phyloP scores from a whole-genome alignment of 2,329 filamentous ascomycete genomes.

The Fonsecaea monophora region DNA sequence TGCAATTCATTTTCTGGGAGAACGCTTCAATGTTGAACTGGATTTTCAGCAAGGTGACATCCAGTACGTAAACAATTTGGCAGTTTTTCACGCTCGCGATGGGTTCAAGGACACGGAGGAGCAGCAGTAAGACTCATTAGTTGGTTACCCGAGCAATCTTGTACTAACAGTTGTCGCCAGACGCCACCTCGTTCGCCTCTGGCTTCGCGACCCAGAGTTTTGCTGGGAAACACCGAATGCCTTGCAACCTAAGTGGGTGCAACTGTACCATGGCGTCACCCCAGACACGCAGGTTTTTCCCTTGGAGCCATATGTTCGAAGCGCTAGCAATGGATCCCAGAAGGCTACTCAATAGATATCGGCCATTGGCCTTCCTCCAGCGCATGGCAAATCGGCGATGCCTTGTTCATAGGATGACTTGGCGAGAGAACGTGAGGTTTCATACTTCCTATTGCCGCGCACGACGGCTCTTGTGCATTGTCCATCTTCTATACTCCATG shows the following conservation, averaged over 20 bases:
- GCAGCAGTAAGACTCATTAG: constrained; percentile 46
- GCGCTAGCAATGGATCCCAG: constrained; percentile 28
- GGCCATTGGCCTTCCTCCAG: neutral
- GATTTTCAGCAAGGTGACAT: constrained; percentile 59
- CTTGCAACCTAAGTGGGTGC: constrained; percentile 49
- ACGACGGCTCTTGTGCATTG: neutral
- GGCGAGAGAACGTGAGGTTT: constrained; percentile 2
- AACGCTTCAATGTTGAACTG: constrained; percentile 51
- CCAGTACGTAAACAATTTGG: constrained; percentile 61
- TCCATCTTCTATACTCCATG: neutral
- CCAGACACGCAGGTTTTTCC: constrained; percentile 53
- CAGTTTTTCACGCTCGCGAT: constrained; percentile 60
- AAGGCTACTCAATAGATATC: constrained; percentile 17
- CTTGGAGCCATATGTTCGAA: constrained; percentile 48
- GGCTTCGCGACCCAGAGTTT: constrained; percentile 56
- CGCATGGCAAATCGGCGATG: neutral
- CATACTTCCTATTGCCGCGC: neutral
- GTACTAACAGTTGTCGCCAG: constrained; percentile 32
- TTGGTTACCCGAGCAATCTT: neutral
- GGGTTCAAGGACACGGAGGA: constrained; percentile 51
- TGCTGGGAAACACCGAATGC: constrained; percentile 53
- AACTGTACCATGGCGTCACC: constrained; percentile 51
- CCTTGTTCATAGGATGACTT: neutral
- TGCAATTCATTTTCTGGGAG: constrained; percentile 57
- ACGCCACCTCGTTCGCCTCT: constrained; percentile 56